Conservation (phyloP, 2,329 filamentous ascomycete genomes). For the Colletotrichum acutatum region DNA sequence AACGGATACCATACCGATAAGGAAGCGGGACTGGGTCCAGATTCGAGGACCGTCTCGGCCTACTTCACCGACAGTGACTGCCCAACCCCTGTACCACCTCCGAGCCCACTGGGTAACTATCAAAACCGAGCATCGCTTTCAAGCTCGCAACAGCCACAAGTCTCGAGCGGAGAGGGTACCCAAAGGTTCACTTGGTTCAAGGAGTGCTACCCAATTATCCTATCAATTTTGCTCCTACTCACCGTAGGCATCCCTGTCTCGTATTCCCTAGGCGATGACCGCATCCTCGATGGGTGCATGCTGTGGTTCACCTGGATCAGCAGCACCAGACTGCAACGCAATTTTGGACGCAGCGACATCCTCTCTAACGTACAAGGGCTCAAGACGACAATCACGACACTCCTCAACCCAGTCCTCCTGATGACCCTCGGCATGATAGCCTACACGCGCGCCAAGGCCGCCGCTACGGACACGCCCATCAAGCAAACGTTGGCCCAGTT, state of each 20-base stretch:
- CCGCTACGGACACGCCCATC: slow-evolving; percentile 44
- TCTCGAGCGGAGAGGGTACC: neutral
- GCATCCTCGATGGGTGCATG: slow-evolving; percentile 57
- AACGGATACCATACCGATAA: slow-evolving; percentile 32
- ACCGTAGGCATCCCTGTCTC: slow-evolving; percentile 56
- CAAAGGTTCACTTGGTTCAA: neutral
- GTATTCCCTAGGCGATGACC: slow-evolving; percentile 43
- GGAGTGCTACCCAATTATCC: slow-evolving; percentile 43
- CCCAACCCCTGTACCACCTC: neutral
- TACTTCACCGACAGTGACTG: slow-evolving; percentile 33
- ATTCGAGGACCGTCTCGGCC: slow-evolving; percentile 21
- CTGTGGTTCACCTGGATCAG: slow-evolving; percentile 62
- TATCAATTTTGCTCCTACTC: slow-evolving; percentile 46
- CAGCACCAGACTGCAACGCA: slow-evolving; percentile 50
- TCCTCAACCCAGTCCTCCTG: slow-evolving; percentile 60
- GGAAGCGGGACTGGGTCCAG: slow-evolving; percentile 16
- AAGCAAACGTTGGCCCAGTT: slow-evolving; percentile 43
- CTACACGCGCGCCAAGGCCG: slow-evolving; percentile 54
- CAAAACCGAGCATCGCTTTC: neutral
- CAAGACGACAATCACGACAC: slow-evolving; percentile 43
- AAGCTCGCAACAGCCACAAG: neutral
- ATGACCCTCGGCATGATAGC: slow-evolving; percentile 57
- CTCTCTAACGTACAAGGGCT: neutral
- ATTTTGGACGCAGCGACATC: slow-evolving; percentile 42
- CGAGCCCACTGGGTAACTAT: neutral